These are phyloP conservation scores for Amphirosellinia nigrospora DNA, from an alignment of 495 filamentous ascomycete genomes.

Conservation along the genomic window DNA sequence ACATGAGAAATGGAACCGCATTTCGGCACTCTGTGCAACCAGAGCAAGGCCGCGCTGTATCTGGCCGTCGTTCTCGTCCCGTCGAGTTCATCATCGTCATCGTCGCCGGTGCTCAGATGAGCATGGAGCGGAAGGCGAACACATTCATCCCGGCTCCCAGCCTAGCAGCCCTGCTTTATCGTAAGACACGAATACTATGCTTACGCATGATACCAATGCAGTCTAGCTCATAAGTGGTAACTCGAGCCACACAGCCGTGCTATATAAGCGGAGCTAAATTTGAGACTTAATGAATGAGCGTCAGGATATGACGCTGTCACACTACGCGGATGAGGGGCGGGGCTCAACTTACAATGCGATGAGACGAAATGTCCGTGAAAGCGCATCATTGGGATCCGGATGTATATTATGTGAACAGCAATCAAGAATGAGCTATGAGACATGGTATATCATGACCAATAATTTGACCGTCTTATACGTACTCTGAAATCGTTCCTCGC, in stretches of 20 bases:
- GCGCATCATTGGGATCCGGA: background rate
- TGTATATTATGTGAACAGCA: background rate
- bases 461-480: background rate
- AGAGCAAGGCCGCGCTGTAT: constrained; percentile 57
- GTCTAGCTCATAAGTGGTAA: background rate
- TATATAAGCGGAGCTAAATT: background rate
- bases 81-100: constrained; percentile 52
- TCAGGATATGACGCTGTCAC: background rate
- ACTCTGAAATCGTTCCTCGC: background rate
- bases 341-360: background rate
- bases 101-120: constrained; percentile 46
- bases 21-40: constrained; percentile 56
- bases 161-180: constrained; percentile 35
- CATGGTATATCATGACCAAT: constrained; percentile 1
- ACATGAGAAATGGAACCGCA: constrained; percentile 52
- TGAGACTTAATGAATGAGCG: background rate
- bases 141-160: constrained; percentile 29
- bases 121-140: constrained; percentile 45
- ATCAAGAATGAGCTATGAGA: background rate
- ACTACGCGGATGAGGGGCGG: background rate
- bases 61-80: constrained; percentile 58
- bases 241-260: background rate
- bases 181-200: background rate
- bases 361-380: background rate
- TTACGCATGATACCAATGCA: background rate